A percentile compares a stretch with the other conserved stretches of the same genome.
phyloP scores from a whole-genome alignment of 2,329 filamentous ascomycete species.

The Alternaria angustiovoidea region DNA sequence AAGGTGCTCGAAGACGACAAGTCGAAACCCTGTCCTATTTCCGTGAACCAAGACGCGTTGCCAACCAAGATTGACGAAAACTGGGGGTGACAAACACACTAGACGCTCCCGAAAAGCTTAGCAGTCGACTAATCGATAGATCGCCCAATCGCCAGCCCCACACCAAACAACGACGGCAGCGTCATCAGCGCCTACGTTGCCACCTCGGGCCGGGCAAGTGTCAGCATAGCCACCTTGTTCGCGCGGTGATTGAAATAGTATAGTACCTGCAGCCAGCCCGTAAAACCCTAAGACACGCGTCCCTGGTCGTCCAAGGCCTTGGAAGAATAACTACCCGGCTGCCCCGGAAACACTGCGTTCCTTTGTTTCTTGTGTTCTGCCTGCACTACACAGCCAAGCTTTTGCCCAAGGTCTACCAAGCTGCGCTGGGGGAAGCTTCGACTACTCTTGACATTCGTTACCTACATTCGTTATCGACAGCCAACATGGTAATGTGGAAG shows the following conservation, averaged over 20 bases:
- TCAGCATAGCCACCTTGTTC: conserved; percentile 6
- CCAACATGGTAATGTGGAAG: conserved; percentile 19
- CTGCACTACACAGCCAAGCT: conserved; percentile 16
- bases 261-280: not conserved
- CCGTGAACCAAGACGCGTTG: not conserved
- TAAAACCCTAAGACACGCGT: conserved; percentile 1
- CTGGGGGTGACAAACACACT: not conserved
- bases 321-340: conserved; percentile 6
- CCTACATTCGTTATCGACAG: conserved; percentile 13
- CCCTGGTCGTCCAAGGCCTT: not conserved
- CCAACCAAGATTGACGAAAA: not conserved
- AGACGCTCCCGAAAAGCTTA: conserved; percentile 2
- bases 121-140: conserved; percentile 1
- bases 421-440: conserved; percentile 18
- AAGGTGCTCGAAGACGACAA: not conserved
- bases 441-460: conserved; percentile 10
- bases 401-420: conserved; percentile 18
- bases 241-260: conserved; percentile 2
- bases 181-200: conserved; percentile 9
- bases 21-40: not conserved
- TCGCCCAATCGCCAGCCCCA: conserved; percentile 3
- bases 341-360: conserved; percentile 6
- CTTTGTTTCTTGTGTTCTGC: conserved; percentile 1
- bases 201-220: conserved; percentile 3
- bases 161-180: conserved; percentile 6